These are phyloP conservation scores for Aegilops sharonensis DNA, from an alignment of 176 grass and related monocot genomes.

Conservation along the genomic window DNA sequence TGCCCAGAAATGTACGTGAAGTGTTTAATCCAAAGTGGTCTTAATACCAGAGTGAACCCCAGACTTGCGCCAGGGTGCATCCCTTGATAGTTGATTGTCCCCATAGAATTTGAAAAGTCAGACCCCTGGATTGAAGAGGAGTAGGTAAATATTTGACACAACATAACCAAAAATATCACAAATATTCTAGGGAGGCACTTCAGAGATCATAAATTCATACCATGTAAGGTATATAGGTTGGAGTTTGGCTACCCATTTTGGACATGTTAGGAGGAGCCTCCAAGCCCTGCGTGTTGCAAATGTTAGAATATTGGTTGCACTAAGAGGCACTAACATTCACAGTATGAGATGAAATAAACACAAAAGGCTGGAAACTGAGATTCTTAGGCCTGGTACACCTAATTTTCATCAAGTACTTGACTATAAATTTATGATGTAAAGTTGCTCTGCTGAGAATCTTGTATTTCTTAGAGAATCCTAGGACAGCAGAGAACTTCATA, in stretches of 20 bases:
- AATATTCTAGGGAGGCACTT: neutral
- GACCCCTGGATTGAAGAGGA: neutral
- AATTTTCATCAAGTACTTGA: too few species aligned
- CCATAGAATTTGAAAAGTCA: slow-evolving; percentile 28
- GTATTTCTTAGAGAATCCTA: neutral
- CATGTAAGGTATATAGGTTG: slow-evolving; percentile 6
- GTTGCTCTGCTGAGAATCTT: neutral
- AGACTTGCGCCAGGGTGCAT: slow-evolving; percentile 30
- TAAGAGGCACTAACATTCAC: too few species aligned
- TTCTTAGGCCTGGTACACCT: too few species aligned
- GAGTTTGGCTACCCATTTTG: slow-evolving; percentile 2
- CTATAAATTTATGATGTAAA: too few species aligned
- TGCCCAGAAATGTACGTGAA: neutral
- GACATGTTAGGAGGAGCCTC: slow-evolving; percentile 5
- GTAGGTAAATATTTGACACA: neutral
- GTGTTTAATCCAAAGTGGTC: neutral
- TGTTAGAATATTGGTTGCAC: neutral
- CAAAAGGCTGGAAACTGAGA: too few species aligned
- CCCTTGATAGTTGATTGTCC: slow-evolving; percentile 32
- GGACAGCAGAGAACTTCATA: neutral
- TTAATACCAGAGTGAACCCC: neutral
- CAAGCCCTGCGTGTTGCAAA: neutral
- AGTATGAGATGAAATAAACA: too few species aligned
- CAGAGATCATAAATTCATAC: slow-evolving; percentile 3
- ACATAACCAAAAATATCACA: neutral